Percentiles rank a stretch among this genome's conserved stretches.
These are phyloP conservation scores for Globisporangium alternatum DNA, from an alignment of 352 stramenopile species.

Conservation along the genomic window DNA sequence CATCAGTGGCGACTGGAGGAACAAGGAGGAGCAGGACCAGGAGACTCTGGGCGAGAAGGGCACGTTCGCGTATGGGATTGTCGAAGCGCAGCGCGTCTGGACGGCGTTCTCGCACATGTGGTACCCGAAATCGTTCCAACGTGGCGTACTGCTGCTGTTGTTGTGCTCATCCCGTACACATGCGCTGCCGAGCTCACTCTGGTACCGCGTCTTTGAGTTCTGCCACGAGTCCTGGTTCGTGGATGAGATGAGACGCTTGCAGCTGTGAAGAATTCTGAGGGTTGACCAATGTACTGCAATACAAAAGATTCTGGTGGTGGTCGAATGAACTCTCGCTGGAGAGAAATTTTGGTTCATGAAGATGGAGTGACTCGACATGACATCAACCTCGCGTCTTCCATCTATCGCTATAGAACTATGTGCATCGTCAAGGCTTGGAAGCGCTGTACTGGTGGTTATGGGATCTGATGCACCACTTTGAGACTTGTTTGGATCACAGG, in stretches of 20 bases:
- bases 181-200: conserved; percentile 41
- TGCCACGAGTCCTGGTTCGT: conserved; percentile 58
- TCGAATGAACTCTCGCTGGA: too few relatives aligned
- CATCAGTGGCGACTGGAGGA: conserved; percentile 46
- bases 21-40: conserved; percentile 32
- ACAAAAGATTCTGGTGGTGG: too few relatives aligned
- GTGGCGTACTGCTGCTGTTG: conserved; percentile 33
- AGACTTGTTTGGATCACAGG: neutral
- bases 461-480: too few relatives aligned
- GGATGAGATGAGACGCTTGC: neutral
- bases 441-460: too few relatives aligned
- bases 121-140: conserved; percentile 44
- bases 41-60: conserved; percentile 42
- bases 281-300: neutral
- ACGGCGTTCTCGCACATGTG: conserved; percentile 36
- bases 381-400: too few relatives aligned
- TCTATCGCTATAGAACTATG: too few relatives aligned
- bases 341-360: too few relatives aligned
- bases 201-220: conserved; percentile 53
- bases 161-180: conserved; percentile 44
- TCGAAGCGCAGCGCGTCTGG: conserved; percentile 40
- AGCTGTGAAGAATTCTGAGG: neutral
- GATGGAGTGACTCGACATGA: too few relatives aligned
- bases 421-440: too few relatives aligned
- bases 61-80: conserved; percentile 53